A percentile compares a stretch with the other conserved stretches of the same genome.
Evolutionary conservation across 2,329 filamentous ascomycete genomes (phyloP).

Genomic region (Botrytis fabae): DNA sequence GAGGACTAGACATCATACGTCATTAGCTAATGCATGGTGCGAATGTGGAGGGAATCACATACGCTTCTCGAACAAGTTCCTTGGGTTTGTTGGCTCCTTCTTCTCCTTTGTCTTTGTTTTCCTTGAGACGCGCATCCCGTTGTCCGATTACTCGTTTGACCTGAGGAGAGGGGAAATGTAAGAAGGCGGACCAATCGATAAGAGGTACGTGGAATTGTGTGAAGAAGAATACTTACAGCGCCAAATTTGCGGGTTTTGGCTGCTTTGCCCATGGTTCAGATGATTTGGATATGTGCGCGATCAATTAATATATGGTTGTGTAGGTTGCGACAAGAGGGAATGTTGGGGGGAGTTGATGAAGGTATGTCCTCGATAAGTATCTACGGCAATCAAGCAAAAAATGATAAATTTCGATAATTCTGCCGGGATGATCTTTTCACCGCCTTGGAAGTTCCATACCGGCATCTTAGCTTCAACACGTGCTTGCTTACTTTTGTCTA

Average conservation of each 20-base stretch:
- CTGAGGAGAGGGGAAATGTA: slow-evolving; percentile 23
- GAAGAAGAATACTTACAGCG: slow-evolving; percentile 46
- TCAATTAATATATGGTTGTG: neutral
- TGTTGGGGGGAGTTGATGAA: neutral
- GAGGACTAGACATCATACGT: slow-evolving; percentile 52
- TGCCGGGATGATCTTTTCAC: neutral
- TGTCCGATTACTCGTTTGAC: slow-evolving; percentile 83
- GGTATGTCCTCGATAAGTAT: slow-evolving; percentile 6
- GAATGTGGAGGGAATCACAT: slow-evolving; percentile 33
- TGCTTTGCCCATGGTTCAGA: slow-evolving; percentile 71
- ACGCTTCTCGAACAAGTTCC: slow-evolving; percentile 74
- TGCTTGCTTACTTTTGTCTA: neutral
- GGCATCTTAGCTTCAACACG: neutral
- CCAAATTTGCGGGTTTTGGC: slow-evolving; percentile 95
- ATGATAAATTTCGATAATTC: slow-evolving; percentile 23
- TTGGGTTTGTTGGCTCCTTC: slow-evolving; percentile 59
- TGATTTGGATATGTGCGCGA: neutral
- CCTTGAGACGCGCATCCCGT: slow-evolving; percentile 77
- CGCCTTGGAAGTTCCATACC: neutral
- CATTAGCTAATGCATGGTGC: slow-evolving; percentile 22
- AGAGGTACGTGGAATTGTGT: neutral
- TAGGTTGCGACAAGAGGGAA: neutral
- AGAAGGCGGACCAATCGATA: slow-evolving; percentile 28
- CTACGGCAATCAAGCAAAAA: slow-evolving; percentile 10
- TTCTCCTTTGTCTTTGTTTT: slow-evolving; percentile 71